Conservation (phyloP, 2,329 filamentous ascomycete species). For the Botryotinia convoluta region DNA sequence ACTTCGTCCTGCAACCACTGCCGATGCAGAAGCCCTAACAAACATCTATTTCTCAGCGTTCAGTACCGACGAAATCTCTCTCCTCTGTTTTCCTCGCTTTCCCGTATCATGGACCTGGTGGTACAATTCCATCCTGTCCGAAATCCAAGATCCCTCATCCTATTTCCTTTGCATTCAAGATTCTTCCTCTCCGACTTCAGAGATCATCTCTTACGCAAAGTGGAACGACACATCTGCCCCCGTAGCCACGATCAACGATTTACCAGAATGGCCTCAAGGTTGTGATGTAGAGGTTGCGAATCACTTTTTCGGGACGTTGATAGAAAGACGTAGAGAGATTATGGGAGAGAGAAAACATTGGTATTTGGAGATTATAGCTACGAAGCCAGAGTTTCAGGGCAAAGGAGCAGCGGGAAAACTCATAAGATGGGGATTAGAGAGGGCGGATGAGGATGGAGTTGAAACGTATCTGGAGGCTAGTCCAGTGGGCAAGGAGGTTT, state of each 20-base stretch:
- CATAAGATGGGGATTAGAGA: slow-evolving; percentile 48
- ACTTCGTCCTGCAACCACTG: slow-evolving; percentile 42
- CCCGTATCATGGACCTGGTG: slow-evolving; percentile 40
- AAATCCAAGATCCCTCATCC: slow-evolving; percentile 42
- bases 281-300: slow-evolving; percentile 41
- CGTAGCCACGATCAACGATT: slow-evolving; percentile 30
- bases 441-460: slow-evolving; percentile 44
- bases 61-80: slow-evolving; percentile 40
- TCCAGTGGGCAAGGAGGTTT: slow-evolving; percentile 46
- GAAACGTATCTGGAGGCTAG: slow-evolving; percentile 53
- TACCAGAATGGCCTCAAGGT: slow-evolving; percentile 43
- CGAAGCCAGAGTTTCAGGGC: slow-evolving; percentile 45
- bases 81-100: slow-evolving; percentile 40
- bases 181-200: slow-evolving; percentile 25
- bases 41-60: slow-evolving; percentile 49
- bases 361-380: slow-evolving; percentile 49
- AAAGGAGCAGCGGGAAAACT: slow-evolving; percentile 46
- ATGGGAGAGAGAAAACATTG: slow-evolving; percentile 47
- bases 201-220: slow-evolving; percentile 47
- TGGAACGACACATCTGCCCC: slow-evolving; percentile 42
- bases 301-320: slow-evolving; percentile 44
- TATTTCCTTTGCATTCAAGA: slow-evolving; percentile 45
- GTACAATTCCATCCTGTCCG: slow-evolving; percentile 39
- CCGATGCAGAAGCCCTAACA: slow-evolving; percentile 44
- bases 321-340: slow-evolving; percentile 39